Base-by-base conservation (phyloP, 2,329 filamentous ascomycete species). In the Penicillium sp. region DNA sequence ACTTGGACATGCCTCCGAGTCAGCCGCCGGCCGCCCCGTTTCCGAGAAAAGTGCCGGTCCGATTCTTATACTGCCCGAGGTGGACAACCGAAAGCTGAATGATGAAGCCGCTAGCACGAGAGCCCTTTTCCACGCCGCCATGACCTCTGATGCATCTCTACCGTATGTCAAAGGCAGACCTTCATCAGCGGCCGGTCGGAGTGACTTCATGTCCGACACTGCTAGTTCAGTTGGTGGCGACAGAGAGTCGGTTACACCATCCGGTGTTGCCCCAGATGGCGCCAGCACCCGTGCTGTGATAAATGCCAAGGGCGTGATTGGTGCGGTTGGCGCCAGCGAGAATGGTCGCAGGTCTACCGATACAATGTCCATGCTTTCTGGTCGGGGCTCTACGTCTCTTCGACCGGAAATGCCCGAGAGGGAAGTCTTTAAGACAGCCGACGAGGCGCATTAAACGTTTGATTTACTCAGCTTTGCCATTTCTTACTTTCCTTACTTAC, bases 101-200 rank as follows among this genome's bases (percentile, higher is more conserved):
- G 63, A 68, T 27, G 67, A 69, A 13, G 69, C 68, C 10, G 66
- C 67, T 5, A 71, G 69, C 48, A 72, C 69, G 1, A 58, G 64
- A 28, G 60, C 64, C 2, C 56, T 70, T 8, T 68, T 68, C 45
- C 66, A 66, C 41, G 67, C 60, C 7, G 46, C 61, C 1, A 57
- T 59, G 38, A 57, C 51, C 5, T 63, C 63, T 0, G 61, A 68
- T 35, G 42, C 54, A 4, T 62, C 55, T 5, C 46, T 64, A 14
- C 31, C 59, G 4, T 57, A 56, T 20, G 48, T 46, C 4, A 54
- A 48, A 27, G 57, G 59, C 2, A 61, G 63, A 6, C 54, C 61
- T 9, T 57, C 59, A 8, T 69, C 66, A 0, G 54, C 58, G 27
- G 58, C 66, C 1, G 63, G 60, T n/a, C 63, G 63, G 18, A 69